Evolutionary conservation across 768 basidiomycete genomes (phyloP).

Genomic region (Lentinula boryana): DNA sequence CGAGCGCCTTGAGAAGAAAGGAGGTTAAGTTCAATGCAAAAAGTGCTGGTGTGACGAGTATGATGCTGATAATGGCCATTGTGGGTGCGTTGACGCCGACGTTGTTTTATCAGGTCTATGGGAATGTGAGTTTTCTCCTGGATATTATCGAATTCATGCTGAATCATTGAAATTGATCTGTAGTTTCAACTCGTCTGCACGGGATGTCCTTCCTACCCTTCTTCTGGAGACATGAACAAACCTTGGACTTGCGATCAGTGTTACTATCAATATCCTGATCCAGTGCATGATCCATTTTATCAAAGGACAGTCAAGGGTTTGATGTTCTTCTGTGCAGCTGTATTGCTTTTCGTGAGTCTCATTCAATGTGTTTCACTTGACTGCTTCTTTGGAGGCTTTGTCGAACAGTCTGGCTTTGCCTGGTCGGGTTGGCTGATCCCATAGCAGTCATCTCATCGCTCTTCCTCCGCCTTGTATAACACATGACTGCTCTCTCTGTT

Average conservation of each 20-base stretch:
- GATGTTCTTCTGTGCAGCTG: slow-evolving; percentile 93
- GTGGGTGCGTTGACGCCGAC: slow-evolving; percentile 95
- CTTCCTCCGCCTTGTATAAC: no score
- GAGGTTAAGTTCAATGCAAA: slow-evolving; percentile 99
- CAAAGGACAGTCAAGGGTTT: slow-evolving; percentile 91
- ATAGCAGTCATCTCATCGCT: no score
- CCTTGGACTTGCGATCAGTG: slow-evolving; percentile 90
- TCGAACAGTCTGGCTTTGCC: not conserved
- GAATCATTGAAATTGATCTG: not conserved
- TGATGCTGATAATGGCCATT: slow-evolving; percentile 99
- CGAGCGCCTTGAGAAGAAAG: slow-evolving; percentile 82
- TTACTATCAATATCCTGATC: slow-evolving; percentile 92
- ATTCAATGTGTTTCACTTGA: not conserved
- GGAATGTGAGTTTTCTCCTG: slow-evolving; percentile 58
- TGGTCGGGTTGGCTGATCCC: not conserved
- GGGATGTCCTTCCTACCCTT: slow-evolving; percentile 54
- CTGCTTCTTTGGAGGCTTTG: not conserved
- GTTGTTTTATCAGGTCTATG: slow-evolving; percentile 96
- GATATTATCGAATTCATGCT: not conserved
- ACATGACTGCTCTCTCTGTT: no score
- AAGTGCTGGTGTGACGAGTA: slow-evolving; percentile 96
- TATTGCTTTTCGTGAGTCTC: slow-evolving; percentile 78
- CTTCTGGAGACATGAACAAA: slow-evolving; percentile 30
- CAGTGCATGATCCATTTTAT: slow-evolving; percentile 92
- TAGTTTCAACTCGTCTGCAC: slow-evolving; percentile 87